Conservation (phyloP, 495 filamentous ascomycete genomes). For the Penicillium mononematosum region DNA sequence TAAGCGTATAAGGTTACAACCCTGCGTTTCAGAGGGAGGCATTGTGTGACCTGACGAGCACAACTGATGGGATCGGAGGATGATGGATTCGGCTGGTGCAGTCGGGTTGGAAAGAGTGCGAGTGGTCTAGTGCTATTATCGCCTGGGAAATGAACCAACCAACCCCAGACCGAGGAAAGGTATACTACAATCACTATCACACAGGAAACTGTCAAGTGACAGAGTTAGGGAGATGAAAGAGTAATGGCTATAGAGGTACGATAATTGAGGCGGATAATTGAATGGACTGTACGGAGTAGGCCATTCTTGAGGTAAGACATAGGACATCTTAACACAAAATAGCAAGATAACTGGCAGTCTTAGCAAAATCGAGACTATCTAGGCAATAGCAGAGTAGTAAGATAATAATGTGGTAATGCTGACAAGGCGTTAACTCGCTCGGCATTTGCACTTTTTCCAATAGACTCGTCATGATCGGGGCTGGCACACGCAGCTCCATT, state of each 20-base stretch:
- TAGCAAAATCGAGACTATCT: neutral
- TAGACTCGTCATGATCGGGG: constrained; percentile 7
- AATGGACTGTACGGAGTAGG: neutral
- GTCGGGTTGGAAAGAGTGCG: constrained; percentile 22
- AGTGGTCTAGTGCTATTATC: neutral
- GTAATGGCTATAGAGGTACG: neutral
- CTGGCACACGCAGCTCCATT: constrained; percentile 3
- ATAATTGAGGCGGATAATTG: neutral
- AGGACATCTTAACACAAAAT: neutral
- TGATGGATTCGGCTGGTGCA: constrained; percentile 18
- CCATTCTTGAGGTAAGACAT: neutral
- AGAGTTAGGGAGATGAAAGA: neutral
- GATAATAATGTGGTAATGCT: neutral
- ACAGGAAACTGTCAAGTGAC: constrained; percentile 19
- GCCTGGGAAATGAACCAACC: neutral
- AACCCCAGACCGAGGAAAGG: neutral
- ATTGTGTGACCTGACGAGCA: constrained; percentile 16
- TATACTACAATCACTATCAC: constrained; percentile 18
- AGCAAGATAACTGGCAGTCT: neutral
- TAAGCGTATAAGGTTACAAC: constrained; percentile 20
- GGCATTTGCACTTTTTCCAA: constrained; percentile 1
- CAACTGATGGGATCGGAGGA: constrained; percentile 28
- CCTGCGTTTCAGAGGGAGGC: constrained; percentile 14
- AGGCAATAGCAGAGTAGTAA: neutral
- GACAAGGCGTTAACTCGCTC: neutral